A percentile compares a stretch with the other conserved stretches of the same genome.
Evolutionary conservation across 768 basidiomycete species (phyloP).

Genomic region (Gloeostereum incarnatum): DNA sequence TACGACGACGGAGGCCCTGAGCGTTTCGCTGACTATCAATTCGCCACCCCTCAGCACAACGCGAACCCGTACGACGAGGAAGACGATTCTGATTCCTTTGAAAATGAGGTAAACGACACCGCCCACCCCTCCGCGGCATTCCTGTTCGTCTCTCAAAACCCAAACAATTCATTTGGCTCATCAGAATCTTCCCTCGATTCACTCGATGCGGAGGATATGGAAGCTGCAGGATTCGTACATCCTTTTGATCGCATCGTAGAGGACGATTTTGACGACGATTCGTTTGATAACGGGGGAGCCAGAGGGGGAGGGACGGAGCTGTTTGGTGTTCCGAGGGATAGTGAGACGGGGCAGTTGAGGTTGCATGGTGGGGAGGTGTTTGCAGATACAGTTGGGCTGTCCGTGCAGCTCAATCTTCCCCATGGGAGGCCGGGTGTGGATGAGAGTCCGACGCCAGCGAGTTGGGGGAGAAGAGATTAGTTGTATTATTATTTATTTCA

Average conservation of each 20-base stretch:
- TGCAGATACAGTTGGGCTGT: constrained; percentile 56
- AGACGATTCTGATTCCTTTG: constrained; percentile 41
- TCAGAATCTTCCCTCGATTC: constrained; percentile 8
- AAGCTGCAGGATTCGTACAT: constrained; percentile 32
- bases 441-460: constrained; percentile 59
- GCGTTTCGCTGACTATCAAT: constrained; percentile 3
- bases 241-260: constrained; percentile 41
- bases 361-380: constrained; percentile 57
- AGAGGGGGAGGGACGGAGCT: constrained; percentile 44
- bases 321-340: constrained; percentile 43
- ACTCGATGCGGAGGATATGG: constrained; percentile 27
- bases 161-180: too few species aligned
- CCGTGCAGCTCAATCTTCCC: constrained; percentile 32
- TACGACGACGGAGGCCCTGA: constrained; percentile 2
- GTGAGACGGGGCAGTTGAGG: constrained; percentile 26
- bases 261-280: constrained; percentile 40
- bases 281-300: constrained; percentile 35
- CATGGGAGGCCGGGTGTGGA: constrained; percentile 33
- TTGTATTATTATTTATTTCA: too few species aligned
- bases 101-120: constrained; percentile 49
- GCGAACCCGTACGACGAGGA: constrained; percentile 12
- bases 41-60: constrained; percentile 16
- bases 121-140: constrained; percentile 66
- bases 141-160: constrained; percentile 40
- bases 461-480: constrained; percentile 14